phyloP scores from a whole-genome alignment of 495 filamentous ascomycete genomes.

The Aspergillus indologenus region DNA sequence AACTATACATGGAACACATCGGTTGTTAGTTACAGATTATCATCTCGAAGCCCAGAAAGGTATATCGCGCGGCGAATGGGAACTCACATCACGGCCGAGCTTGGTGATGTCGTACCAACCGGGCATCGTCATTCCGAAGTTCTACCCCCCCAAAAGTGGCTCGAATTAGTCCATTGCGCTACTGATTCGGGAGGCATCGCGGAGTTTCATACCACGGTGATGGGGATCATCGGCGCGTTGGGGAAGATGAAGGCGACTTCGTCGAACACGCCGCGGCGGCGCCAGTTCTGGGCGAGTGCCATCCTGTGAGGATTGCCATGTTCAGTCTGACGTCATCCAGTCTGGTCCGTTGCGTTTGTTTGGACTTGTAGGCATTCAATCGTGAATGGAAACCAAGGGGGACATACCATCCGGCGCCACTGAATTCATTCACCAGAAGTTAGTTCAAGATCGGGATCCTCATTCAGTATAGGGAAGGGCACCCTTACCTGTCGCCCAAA shows the following conservation, averaged over 20 bases:
- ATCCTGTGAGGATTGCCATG: conserved; percentile 45
- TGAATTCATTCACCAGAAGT: conserved; percentile 22
- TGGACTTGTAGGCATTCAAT: not conserved
- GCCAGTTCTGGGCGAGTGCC: conserved; percentile 83
- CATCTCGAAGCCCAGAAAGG: not conserved
- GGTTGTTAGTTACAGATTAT: not conserved
- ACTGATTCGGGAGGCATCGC: not conserved
- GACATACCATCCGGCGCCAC: conserved; percentile 67
- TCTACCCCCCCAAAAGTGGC: conserved; percentile 46
- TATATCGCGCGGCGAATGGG: not conserved
- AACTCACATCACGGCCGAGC: conserved; percentile 42
- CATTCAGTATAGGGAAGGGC: not conserved
- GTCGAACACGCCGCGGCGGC: conserved; percentile 75
- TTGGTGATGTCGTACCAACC: conserved; percentile 91
- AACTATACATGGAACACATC: conserved; percentile 22
- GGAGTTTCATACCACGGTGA: conserved; percentile 66
- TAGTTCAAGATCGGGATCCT: conserved; percentile 6
- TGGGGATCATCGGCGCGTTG: conserved; percentile 85
- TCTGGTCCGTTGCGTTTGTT: not conserved
- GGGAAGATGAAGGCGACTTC: conserved; percentile 93
- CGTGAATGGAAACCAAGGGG: not conserved
- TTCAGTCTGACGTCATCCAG: not conserved
- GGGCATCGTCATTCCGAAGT: conserved; percentile 79
- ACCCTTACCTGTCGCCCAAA: conserved; percentile 69
- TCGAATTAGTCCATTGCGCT: not conserved